phyloP scores from a whole-genome alignment of 2,329 filamentous ascomycete genomes.

The Nemania diffusa region DNA sequence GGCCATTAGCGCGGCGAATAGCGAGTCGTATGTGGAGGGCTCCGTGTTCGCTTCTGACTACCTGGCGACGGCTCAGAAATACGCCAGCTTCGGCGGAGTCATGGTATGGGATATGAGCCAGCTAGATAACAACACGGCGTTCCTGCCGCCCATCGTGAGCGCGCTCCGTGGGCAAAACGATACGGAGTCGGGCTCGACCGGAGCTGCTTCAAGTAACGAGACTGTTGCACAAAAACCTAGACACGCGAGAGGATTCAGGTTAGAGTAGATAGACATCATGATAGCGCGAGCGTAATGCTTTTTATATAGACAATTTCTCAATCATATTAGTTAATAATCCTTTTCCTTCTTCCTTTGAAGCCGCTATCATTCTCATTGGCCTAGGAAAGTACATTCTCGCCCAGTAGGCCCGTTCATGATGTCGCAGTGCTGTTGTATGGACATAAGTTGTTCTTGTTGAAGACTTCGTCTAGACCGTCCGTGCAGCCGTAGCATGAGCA shows the following conservation, averaged over 20 bases:
- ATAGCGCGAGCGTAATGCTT: background rate
- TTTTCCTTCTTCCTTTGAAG: background rate
- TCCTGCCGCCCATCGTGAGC: slow-evolving; percentile 57
- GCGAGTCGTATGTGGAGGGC: slow-evolving; percentile 57
- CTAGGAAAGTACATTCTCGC: background rate
- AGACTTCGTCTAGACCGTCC: slow-evolving; percentile 32
- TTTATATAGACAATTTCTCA: background rate
- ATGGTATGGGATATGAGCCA: slow-evolving; percentile 77
- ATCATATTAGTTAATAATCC: background rate
- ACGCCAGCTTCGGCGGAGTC: slow-evolving; percentile 70
- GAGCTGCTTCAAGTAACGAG: background rate
- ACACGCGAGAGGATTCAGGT: background rate
- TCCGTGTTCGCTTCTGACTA: slow-evolving; percentile 58
- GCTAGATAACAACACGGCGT: slow-evolving; percentile 66
- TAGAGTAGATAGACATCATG: background rate
- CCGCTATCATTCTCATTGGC: background rate
- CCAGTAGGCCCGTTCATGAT: background rate
- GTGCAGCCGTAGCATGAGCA: slow-evolving; percentile 38
- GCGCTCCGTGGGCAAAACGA: background rate
- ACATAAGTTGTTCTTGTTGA: slow-evolving; percentile 34
- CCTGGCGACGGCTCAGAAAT: slow-evolving; percentile 64
- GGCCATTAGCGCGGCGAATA: slow-evolving; percentile 59
- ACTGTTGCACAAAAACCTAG: background rate
- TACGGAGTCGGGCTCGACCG: background rate
- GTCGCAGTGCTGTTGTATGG: slow-evolving; percentile 32